These are phyloP conservation scores for Agrostemma githago DNA, from an alignment of 148 eudicot species.

Conservation along the genomic window DNA sequence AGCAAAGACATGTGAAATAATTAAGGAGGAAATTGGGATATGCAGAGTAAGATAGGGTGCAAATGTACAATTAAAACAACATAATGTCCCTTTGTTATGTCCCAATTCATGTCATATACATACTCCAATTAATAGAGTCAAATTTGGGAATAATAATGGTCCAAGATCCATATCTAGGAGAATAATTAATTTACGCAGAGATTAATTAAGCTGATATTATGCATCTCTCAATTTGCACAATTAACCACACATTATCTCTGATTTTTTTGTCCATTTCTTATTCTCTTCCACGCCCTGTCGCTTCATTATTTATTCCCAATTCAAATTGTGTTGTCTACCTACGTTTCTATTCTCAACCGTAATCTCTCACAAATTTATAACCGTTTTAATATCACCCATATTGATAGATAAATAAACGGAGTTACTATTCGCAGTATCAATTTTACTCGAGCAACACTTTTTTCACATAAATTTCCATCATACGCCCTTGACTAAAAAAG, in stretches of 20 bases:
- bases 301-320: not conserved
- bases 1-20: constrained; percentile 11
- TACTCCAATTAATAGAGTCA: not conserved
- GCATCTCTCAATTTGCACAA: not conserved
- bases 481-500: too few species aligned
- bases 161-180: constrained; percentile 4
- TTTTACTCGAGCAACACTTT: too few species aligned
- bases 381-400: too few species aligned
- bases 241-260: not conserved
- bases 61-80: not conserved
- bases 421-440: too few species aligned
- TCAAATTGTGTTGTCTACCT: too few species aligned
- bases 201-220: not conserved
- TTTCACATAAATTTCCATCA: too few species aligned
- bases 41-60: not conserved
- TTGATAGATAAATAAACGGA: too few species aligned
- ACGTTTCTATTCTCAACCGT: too few species aligned
- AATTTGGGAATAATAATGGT: not conserved
- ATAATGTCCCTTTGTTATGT: constrained; percentile 15
- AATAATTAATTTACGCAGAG: not conserved
- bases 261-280: not conserved
- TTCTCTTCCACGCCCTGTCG: not conserved
- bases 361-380: too few species aligned
- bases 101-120: not conserved
- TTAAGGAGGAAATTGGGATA: constrained; percentile 14